phyloP scores from a whole-genome alignment of 2,329 filamentous ascomycete species.

The Talaromyces funiculosus region DNA sequence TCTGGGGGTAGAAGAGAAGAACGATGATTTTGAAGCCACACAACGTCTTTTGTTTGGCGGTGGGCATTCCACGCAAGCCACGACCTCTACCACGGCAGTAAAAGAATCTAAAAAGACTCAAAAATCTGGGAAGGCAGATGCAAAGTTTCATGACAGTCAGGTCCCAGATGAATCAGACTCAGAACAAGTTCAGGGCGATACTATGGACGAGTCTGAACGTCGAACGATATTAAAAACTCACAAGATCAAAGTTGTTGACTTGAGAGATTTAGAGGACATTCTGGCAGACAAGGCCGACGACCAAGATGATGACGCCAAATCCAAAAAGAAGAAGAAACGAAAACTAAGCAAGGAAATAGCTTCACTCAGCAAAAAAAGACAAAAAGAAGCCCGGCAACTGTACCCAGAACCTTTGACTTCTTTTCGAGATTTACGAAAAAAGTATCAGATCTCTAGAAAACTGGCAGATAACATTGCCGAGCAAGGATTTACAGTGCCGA shows the following conservation, averaged over 20 bases:
- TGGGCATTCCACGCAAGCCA: conserved; percentile 12
- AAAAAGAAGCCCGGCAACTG: conserved; percentile 51
- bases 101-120: conserved; percentile 17
- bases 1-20: conserved; percentile 18
- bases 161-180: conserved; percentile 19
- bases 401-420: conserved; percentile 73
- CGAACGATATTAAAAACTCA: conserved; percentile 70
- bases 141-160: background rate
- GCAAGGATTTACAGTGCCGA: conserved; percentile 84
- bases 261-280: conserved; percentile 50
- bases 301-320: conserved; percentile 19
- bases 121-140: conserved; percentile 13
- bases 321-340: conserved; percentile 36
- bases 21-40: conserved; percentile 20
- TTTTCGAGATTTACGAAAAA: conserved; percentile 65
- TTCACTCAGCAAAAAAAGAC: conserved; percentile 42
- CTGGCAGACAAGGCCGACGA: conserved; percentile 19
- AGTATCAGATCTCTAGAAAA: conserved; percentile 67
- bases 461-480: conserved; percentile 71
- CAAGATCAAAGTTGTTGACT: conserved; percentile 74
- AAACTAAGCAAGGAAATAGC: conserved; percentile 56
- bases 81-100: background rate
- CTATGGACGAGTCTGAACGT: conserved; percentile 63
- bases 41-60: conserved; percentile 35
- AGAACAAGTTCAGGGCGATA: conserved; percentile 17